phyloP scores from a whole-genome alignment of 75 land plant species.

The Pinus albicaulis region DNA sequence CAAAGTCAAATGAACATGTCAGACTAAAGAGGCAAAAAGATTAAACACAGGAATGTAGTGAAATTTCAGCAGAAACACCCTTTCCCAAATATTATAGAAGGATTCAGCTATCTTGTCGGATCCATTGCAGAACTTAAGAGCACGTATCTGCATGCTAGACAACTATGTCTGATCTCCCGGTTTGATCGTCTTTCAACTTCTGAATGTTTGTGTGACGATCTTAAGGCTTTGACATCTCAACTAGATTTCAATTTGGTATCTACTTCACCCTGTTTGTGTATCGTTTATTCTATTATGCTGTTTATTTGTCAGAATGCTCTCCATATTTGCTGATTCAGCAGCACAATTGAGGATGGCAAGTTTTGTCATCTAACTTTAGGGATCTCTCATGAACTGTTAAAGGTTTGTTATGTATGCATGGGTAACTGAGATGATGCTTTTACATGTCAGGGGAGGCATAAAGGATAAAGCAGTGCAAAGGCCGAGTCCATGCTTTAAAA shows the following conservation, averaged over 20 bases:
- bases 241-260: background rate
- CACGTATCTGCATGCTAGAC: background rate
- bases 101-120: background rate
- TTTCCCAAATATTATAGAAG: background rate
- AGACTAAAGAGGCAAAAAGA: background rate
- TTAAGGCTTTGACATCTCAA: conserved; percentile 4
- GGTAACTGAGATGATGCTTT: background rate
- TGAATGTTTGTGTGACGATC: background rate
- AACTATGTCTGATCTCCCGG: background rate
- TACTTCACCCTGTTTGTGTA: background rate
- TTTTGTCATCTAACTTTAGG: background rate
- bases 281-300: background rate
- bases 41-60: background rate
- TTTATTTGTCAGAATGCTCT: background rate
- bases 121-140: background rate
- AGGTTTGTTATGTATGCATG: background rate
- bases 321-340: background rate
- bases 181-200: background rate
- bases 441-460: conserved; percentile 71
- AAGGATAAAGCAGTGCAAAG: conserved; percentile 66
- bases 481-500: conserved; percentile 61
- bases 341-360: background rate
- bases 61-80: background rate
- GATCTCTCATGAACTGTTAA: background rate
- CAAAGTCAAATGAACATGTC: background rate